Evolutionary conservation across 2,329 filamentous ascomycete genomes (phyloP), one percentile per base, ranked within the genome.

Genomic region (Fusarium solani-melongenae): DNA sequence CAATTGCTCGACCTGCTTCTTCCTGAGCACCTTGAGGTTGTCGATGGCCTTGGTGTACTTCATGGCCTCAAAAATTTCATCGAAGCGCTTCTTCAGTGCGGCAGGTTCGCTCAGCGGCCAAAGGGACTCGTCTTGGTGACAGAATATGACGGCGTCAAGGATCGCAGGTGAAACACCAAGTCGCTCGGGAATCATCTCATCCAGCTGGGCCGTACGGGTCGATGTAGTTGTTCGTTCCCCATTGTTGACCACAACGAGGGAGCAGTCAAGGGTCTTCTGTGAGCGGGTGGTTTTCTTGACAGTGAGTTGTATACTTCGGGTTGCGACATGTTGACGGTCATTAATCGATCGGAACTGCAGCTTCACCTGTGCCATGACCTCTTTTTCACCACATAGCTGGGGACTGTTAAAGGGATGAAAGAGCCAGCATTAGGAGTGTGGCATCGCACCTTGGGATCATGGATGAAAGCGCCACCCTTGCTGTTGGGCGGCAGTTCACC

Each of bases 1-100:
- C 11, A 98, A 87, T 70, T 96, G 89, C 72, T 93, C 91, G 38
- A 92, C 92, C 74, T 97, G 92, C 73, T 92, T 92, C 84, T 98
- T 99, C 41, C 92, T 89, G 58, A 98, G 87, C 11, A 91, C 82
- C 80, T 97, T 98, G 80, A 99, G 93, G 81, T 97, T 98, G 53
- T 98, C 95, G 69, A 99, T 97, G 20, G 95, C 96, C 79, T 98
- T 98, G 36, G 95, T 98, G 82, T 98, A 99, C 81, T 98, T 98
- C 83, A 94, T 87, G 1, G 96, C 96, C 83, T 98, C 96, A 76
- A 99, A 99, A 12, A 99, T 99, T 80, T 98, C 94, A 79, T 99
- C 96, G 69, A 99, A 99, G 61, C 92, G 93, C 82, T 97, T 97
- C 83, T 99, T 99, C 59, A 99, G 86, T 1, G 90, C 90, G 0